Conservation (phyloP, 2,329 filamentous ascomycete genomes). For the Penicillium crustosum region DNA sequence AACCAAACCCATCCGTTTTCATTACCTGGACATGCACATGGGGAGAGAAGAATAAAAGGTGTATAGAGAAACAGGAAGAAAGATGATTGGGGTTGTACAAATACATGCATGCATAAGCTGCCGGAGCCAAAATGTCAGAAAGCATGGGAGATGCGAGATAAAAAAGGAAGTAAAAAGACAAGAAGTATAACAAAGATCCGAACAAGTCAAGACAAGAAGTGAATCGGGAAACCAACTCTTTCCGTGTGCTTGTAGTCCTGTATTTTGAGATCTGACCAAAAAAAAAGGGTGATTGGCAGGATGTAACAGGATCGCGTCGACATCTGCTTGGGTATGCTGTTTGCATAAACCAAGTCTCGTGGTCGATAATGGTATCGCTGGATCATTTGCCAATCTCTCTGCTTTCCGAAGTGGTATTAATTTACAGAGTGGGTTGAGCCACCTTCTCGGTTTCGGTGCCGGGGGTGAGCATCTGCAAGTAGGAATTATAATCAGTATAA, state of each 20-base stretch:
- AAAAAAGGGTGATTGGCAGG: neutral
- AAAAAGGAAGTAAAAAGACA: constrained; percentile 16
- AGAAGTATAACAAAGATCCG: constrained; percentile 2
- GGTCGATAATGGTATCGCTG: constrained; percentile 10
- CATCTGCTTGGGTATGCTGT: neutral
- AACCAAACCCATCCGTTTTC: constrained; percentile 24
- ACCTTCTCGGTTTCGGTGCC: constrained; percentile 33
- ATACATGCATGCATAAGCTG: constrained; percentile 41
- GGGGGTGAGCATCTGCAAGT: constrained; percentile 44
- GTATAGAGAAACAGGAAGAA: constrained; percentile 22
- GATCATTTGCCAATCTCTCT: constrained; percentile 21
- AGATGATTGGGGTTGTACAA: constrained; percentile 35
- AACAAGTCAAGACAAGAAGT: neutral
- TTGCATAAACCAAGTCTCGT: constrained; percentile 6
- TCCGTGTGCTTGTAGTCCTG: neutral
- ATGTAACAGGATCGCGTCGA: neutral
- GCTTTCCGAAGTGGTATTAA: constrained; percentile 24
- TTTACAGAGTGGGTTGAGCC: constrained; percentile 41
- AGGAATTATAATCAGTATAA: constrained; percentile 15
- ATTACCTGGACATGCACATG: constrained; percentile 32
- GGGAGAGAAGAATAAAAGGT: constrained; percentile 15
- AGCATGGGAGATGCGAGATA: constrained; percentile 26
- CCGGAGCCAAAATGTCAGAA: constrained; percentile 29
- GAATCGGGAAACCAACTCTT: neutral
- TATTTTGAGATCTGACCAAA: constrained; percentile 1